Evolutionary conservation across 352 stramenopile species (phyloP).

Genomic region (Globisporangium sylvaticum): DNA sequence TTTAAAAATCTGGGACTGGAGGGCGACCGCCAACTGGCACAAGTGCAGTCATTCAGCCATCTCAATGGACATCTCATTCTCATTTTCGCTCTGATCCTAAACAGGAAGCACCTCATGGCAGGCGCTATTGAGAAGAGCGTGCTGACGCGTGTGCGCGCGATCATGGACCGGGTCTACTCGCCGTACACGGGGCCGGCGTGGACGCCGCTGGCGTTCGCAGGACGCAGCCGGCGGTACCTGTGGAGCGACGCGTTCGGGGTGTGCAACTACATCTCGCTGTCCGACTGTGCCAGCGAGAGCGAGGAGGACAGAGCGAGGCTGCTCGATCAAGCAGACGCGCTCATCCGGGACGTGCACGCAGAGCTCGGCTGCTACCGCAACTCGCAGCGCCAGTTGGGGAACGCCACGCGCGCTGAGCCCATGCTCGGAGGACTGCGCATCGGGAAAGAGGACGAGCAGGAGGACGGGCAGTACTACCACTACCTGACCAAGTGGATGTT

Average conservation of each 20-base stretch:
- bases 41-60: background rate
- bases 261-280: slow-evolving; percentile 28
- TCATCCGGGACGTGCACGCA: slow-evolving; percentile 24
- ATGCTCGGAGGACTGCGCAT: slow-evolving; percentile 27
- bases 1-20: background rate
- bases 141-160: slow-evolving; percentile 5
- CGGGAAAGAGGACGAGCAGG: slow-evolving; percentile 25
- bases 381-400: slow-evolving; percentile 14
- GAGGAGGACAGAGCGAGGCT: slow-evolving; percentile 6
- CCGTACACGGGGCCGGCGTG: slow-evolving; percentile 22
- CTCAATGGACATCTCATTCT: too few species aligned
- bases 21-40: background rate
- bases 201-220: slow-evolving; percentile 18
- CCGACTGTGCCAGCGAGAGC: slow-evolving; percentile 2
- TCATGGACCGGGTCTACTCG: slow-evolving; percentile 28
- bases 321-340: slow-evolving; percentile 22
- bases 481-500: slow-evolving; percentile 46
- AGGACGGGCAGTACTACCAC: slow-evolving; percentile 39
- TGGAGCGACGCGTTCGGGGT: slow-evolving; percentile 39
- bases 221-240: slow-evolving; percentile 22
- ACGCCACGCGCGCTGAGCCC: slow-evolving; percentile 8
- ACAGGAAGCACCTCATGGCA: background rate
- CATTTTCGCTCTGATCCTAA: too few species aligned
- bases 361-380: slow-evolving; percentile 23
- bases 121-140: slow-evolving; percentile 1